Evolutionary conservation across 257 asterid species (phyloP).

Genomic region (Fraxinus americana): DNA sequence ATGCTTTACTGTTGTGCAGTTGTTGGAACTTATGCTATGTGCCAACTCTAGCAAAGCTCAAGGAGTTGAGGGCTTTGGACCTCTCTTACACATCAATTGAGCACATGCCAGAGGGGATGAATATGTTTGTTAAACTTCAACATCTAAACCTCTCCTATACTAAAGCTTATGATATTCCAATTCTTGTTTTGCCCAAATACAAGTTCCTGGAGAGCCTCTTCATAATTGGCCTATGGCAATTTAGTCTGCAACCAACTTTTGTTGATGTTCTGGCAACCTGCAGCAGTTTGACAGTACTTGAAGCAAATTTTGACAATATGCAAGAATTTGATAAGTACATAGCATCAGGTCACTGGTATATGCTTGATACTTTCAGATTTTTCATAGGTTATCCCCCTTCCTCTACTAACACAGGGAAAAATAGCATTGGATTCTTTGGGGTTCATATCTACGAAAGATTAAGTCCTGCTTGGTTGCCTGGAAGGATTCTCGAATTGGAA

Average conservation of each 20-base stretch:
- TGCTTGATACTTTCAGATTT: conserved; percentile 31
- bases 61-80: conserved; percentile 31
- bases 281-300: conserved; percentile 26
- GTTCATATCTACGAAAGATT: neutral
- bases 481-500: conserved; percentile 24
- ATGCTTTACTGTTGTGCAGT: conserved; percentile 32
- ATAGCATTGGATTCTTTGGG: conserved; percentile 27
- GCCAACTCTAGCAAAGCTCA: conserved; percentile 30
- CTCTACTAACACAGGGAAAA: conserved; percentile 17
- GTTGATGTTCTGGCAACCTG: conserved; percentile 7
- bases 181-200: conserved; percentile 7
- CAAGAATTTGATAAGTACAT: conserved; percentile 24
- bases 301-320: conserved; percentile 25
- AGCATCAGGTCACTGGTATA: conserved; percentile 24
- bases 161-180: neutral
- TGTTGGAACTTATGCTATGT: conserved; percentile 35
- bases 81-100: conserved; percentile 24
- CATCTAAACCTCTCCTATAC: conserved; percentile 27
- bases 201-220: conserved; percentile 28
- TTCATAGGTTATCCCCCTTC: conserved; percentile 23
- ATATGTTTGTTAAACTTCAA: conserved; percentile 19
- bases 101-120: conserved; percentile 19
- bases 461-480: conserved; percentile 17
- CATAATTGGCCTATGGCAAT: neutral
- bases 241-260: neutral